Base-by-base conservation (phyloP, 306 rosid genomes). In the Lathyrus tuberosus region DNA sequence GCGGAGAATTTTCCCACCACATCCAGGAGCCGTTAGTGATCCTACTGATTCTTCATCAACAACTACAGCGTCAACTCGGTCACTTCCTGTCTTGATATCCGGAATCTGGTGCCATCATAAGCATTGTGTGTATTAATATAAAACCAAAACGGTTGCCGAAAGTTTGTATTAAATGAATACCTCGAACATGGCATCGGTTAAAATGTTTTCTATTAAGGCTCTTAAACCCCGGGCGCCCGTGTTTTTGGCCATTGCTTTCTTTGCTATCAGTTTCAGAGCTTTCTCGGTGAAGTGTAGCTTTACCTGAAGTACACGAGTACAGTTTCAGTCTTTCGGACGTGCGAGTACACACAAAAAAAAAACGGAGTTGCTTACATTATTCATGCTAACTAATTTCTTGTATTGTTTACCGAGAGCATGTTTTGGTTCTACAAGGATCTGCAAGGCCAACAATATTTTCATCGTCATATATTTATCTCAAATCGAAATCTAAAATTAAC, bases 171-270 rank as follows among this genome's bases (percentile, higher is more conserved):
- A 43, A 68, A 15, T 65, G 40, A 54, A 76, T 79, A 90, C 98
- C 96, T 93, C 98, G 67, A 76, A 93, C 98, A 93, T 93, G 63
- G 97, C 87, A 64, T 93, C 97, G 5, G 97, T 90, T 74, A 93
- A 87, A 78, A 85, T 85, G 80, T 62, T 85, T 84, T 93, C 98
- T 28, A 93, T 75, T 62, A 93, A 48, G 53, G 98, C 84, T 80
- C 98, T 90, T 70, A 90, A 81, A 52, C 98, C 98, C 79, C 98
- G 86, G 43, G 98, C 98, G 62, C 98, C 97, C 1, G 98, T 93
- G 79, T 93, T 93, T 83, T 90, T 93, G 40, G 85, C 83, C 94
- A 93, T 88, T 31, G 98, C 97, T 80, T 88, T 90, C 71, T 84
- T 78, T 51, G 98, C 94, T 79, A 90, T 84, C 57, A 79, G 69